These are phyloP conservation scores for Plantago lanceolata DNA, from an alignment of 305 asterid genomes.

Conservation along the genomic window DNA sequence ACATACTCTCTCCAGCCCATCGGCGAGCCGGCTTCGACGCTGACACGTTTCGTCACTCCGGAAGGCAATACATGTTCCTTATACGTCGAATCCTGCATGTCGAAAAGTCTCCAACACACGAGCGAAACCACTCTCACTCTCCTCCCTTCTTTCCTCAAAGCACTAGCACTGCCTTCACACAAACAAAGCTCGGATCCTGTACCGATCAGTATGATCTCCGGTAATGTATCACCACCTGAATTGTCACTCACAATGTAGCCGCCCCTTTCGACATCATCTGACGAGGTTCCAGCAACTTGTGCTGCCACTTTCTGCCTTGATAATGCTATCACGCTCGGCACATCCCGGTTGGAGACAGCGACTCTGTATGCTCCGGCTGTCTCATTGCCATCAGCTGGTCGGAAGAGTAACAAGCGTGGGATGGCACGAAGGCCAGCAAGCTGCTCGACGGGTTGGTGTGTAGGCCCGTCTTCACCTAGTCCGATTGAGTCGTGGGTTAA, in stretches of 20 bases:
- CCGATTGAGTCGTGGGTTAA: slow-evolving; percentile 50
- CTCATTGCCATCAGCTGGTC: slow-evolving; percentile 52
- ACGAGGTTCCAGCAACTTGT: slow-evolving; percentile 37
- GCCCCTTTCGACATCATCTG: slow-evolving; percentile 36
- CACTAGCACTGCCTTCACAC: slow-evolving; percentile 36
- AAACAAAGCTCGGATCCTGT: slow-evolving; percentile 47
- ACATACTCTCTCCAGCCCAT: slow-evolving; percentile 53
- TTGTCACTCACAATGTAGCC: slow-evolving; percentile 47
- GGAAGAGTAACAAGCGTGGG: slow-evolving; percentile 40
- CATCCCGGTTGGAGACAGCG: slow-evolving; percentile 31
- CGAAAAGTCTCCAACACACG: slow-evolving; percentile 49
- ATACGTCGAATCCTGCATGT: slow-evolving; percentile 32
- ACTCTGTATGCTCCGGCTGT: slow-evolving; percentile 43
- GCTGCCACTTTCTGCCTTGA: slow-evolving; percentile 45
- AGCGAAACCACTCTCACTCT: slow-evolving; percentile 47
- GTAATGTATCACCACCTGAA: slow-evolving; percentile 22
- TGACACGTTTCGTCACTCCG: slow-evolving; percentile 31
- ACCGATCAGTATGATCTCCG: slow-evolving; percentile 42
- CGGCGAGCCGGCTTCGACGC: slow-evolving; percentile 46
- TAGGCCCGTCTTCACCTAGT: slow-evolving; percentile 49
- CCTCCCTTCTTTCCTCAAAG: slow-evolving; percentile 40
- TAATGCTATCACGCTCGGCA: slow-evolving; percentile 37
- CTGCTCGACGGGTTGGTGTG: slow-evolving; percentile 55
- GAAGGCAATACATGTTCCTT: slow-evolving; percentile 40
- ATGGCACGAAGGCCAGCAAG: slow-evolving; percentile 48